Conservation (phyloP, 352 stramenopile genomes). For the Globisporangium middletonii region DNA sequence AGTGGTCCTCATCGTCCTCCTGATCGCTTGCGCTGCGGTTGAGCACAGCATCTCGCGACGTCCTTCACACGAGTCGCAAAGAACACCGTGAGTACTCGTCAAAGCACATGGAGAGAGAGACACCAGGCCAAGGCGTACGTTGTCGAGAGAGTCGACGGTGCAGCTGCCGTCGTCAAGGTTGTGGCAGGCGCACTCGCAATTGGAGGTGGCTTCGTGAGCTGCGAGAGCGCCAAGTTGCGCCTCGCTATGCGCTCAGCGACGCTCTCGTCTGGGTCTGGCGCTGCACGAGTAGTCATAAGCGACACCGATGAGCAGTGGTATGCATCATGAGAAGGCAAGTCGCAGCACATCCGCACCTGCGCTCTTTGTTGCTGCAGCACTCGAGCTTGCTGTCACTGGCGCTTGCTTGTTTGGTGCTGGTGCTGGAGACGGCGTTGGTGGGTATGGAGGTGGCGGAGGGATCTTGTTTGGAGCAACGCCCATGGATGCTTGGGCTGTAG, state of each 20-base stretch:
- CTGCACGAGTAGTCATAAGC: not conserved
- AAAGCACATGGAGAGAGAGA: too few relatives aligned
- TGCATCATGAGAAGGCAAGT: too few relatives aligned
- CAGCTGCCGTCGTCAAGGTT: not conserved
- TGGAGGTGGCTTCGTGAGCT: conserved; percentile 31
- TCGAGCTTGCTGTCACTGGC: not conserved
- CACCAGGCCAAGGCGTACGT: not conserved
- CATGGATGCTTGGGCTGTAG: not conserved
- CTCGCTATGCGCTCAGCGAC: conserved; percentile 33
- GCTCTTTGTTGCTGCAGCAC: not conserved
- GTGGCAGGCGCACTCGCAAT: not conserved
- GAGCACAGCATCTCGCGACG: not conserved
- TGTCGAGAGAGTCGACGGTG: not conserved
- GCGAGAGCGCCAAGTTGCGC: conserved; percentile 51
- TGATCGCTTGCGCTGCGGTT: not conserved
- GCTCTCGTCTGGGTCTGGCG: conserved; percentile 14
- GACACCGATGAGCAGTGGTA: not conserved
- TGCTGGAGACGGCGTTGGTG: conserved; percentile 15
- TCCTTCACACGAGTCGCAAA: not conserved
- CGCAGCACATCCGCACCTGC: not conserved
- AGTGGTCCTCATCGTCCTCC: conserved; percentile 14
- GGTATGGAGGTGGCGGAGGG: conserved; percentile 41
- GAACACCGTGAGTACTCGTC: not conserved
- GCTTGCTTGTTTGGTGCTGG: not conserved
- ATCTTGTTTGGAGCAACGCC: conserved; percentile 19